A percentile compares a stretch with the other conserved stretches of the same genome.
Conservation (phyloP, 805 yeast genomes). For the Metschnikowia baotianmanensis region DNA sequence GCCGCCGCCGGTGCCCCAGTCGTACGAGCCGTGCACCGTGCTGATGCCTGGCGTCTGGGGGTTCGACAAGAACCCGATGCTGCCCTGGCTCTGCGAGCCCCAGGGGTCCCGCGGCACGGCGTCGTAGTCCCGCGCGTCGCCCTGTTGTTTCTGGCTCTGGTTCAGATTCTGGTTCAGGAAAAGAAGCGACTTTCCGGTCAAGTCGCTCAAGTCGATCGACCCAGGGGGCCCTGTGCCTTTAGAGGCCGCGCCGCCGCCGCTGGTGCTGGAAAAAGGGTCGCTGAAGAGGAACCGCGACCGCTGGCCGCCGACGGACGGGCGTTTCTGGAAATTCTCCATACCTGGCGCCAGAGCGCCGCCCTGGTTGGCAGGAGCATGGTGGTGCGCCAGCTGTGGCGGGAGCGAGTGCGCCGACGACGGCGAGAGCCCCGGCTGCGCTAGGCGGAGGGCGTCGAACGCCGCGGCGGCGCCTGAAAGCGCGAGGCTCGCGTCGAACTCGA, state of each 20-base stretch:
- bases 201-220: slow-evolving; percentile 34
- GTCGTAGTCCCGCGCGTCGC: slow-evolving; percentile 47
- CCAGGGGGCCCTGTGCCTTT: slow-evolving; percentile 23
- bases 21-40: slow-evolving; percentile 13
- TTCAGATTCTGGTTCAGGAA: slow-evolving; percentile 47
- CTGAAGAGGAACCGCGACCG: slow-evolving; percentile 69
- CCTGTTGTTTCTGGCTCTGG: too few relatives aligned
- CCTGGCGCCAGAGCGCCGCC: slow-evolving; percentile 13
- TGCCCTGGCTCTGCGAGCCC: slow-evolving; percentile 20
- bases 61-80: slow-evolving; percentile 25
- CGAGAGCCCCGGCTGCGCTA: slow-evolving; percentile 29
- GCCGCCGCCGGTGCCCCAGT: slow-evolving; percentile 16
- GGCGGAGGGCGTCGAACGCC: slow-evolving; percentile 28
- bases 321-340: slow-evolving; percentile 39
- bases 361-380: slow-evolving; percentile 10
- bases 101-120: slow-evolving; percentile 49
- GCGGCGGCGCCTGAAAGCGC: slow-evolving; percentile 18
- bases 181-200: slow-evolving; percentile 42
- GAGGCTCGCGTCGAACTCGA: slow-evolving; percentile 30
- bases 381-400: slow-evolving; percentile 3
- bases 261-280: slow-evolving; percentile 56
- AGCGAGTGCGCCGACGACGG: slow-evolving; percentile 28
- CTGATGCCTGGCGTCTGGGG: slow-evolving; percentile 40
- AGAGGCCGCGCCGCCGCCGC: too few relatives aligned
- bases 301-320: slow-evolving; percentile 56